Evolutionary conservation across 257 asterid species (phyloP), one percentile per base, ranked within the genome.

Genomic region (Dorcoceras hygrometricum): DNA sequence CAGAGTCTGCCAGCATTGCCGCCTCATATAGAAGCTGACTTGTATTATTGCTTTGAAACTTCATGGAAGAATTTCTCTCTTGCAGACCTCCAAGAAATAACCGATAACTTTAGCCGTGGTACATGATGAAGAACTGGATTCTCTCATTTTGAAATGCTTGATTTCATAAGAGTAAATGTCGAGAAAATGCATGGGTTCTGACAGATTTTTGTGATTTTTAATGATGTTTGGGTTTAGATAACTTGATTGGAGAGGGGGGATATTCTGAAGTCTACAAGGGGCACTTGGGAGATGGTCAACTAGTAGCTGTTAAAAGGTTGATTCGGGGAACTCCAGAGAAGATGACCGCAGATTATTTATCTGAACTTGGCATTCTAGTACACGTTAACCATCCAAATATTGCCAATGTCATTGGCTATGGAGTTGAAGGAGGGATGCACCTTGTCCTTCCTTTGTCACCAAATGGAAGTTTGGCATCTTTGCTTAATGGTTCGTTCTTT

Each of bases 371-470:
- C 23, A 94, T 94, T 65, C 78, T 94, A 71, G 99, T 90, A 22
- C 99, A 94, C 69, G 99, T 90, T 46, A 84, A 87, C 70, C 96
- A 94, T 76, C 96, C 96, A 8, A 84, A 94, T 77, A 87, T 94
- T 71, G 80, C 99, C 24, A 83, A 74, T 59, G 93, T 90, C 53
- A 87, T 94, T 50, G 99, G 99, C 25, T 94, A 90, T 66, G 96
- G 99, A 22, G 96, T 94, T 22, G 97, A 94, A 79, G 97, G 95
- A 51, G 99, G 99, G 59, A 88, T 94, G 97, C 97, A 90, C 76
- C 95, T 94, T 69, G 93, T 94, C 73, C 96, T 94, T 70, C 99
- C 99, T 69, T 79, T 94, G 61, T 94, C 99, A 50, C 87, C 91
- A 57, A 88, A 94, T 71, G 99, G 99, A 53, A 87, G 99, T 81